Conservation (phyloP, 2,329 filamentous ascomycete species). For the Septoria petroselini region DNA sequence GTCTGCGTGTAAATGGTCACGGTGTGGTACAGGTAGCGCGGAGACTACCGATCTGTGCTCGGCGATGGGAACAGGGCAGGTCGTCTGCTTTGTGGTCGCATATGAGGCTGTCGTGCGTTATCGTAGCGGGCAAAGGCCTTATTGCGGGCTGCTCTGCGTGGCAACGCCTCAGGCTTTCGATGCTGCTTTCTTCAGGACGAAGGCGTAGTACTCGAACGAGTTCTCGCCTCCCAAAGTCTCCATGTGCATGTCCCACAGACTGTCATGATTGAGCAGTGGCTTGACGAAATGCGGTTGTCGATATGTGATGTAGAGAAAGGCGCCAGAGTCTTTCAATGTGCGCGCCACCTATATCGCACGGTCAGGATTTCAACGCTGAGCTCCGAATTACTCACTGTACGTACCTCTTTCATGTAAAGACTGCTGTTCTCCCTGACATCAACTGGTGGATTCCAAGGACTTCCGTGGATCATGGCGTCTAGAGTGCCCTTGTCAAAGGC, state of each 20-base stretch:
- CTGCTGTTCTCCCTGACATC: slow-evolving; percentile 32
- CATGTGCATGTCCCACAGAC: slow-evolving; percentile 47
- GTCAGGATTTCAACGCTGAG: neutral
- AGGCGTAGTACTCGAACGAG: slow-evolving; percentile 52
- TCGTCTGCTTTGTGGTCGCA: too few relatives aligned
- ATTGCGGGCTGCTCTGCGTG: too few relatives aligned
- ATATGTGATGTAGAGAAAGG: slow-evolving; percentile 45
- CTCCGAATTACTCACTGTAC: neutral
- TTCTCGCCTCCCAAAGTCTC: slow-evolving; percentile 43
- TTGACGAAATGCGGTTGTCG: slow-evolving; percentile 55
- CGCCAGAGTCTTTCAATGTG: slow-evolving; percentile 33
- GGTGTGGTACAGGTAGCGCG: too few relatives aligned
- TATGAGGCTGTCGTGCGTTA: too few relatives aligned
- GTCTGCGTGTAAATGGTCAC: too few relatives aligned
- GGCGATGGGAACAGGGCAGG: too few relatives aligned
- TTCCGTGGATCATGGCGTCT: slow-evolving; percentile 38
- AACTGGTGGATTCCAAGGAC: slow-evolving; percentile 34
- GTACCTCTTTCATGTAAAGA: slow-evolving; percentile 28
- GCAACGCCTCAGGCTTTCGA: too few relatives aligned
- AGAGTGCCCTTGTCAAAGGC: slow-evolving; percentile 48
- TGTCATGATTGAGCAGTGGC: slow-evolving; percentile 46
- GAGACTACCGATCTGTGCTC: too few relatives aligned
- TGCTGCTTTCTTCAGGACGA: slow-evolving; percentile 41
- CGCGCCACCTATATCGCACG: slow-evolving; percentile 24
- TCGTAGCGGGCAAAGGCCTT: too few relatives aligned